These are phyloP conservation scores for Starmerella sp. DNA, from an alignment of 805 yeast species.

Conservation along the genomic window DNA sequence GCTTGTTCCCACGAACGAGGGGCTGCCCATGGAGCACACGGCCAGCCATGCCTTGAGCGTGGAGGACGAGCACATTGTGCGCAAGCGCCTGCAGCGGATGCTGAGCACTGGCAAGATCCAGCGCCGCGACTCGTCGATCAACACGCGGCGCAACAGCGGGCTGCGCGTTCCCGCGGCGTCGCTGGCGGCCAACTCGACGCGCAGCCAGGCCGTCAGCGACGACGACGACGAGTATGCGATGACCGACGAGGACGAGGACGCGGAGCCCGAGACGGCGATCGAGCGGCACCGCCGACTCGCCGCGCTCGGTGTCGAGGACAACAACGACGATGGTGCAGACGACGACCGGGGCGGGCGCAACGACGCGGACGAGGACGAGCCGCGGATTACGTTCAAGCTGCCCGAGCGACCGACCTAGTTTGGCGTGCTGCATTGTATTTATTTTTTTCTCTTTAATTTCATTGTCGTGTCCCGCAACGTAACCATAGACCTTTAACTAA, in stretches of 20 bases:
- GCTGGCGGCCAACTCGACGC: background rate
- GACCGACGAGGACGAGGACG: constrained; percentile 25
- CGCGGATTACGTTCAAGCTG: constrained; percentile 17
- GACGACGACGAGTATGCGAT: constrained; percentile 20
- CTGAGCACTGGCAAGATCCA: constrained; percentile 14
- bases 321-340: constrained; percentile 6
- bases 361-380: constrained; percentile 15
- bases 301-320: constrained; percentile 27
- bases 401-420: constrained; percentile 9
- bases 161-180: constrained; percentile 1
- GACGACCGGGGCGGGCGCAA: background rate
- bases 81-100: constrained; percentile 14
- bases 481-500: too few species aligned
- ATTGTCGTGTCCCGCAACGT: background rate
- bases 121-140: constrained; percentile 10
- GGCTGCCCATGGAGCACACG: constrained; percentile 6
- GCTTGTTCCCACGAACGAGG: constrained; percentile 22
- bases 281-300: constrained; percentile 52
- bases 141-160: background rate
- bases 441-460: background rate
- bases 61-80: constrained; percentile 22
- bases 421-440: background rate
- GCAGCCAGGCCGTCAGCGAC: constrained; percentile 8
- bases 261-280: constrained; percentile 47
- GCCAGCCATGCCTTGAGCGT: constrained; percentile 14